Conservation (phyloP, 164 flowering plant genomes). For the Magnolia officinalis region DNA sequence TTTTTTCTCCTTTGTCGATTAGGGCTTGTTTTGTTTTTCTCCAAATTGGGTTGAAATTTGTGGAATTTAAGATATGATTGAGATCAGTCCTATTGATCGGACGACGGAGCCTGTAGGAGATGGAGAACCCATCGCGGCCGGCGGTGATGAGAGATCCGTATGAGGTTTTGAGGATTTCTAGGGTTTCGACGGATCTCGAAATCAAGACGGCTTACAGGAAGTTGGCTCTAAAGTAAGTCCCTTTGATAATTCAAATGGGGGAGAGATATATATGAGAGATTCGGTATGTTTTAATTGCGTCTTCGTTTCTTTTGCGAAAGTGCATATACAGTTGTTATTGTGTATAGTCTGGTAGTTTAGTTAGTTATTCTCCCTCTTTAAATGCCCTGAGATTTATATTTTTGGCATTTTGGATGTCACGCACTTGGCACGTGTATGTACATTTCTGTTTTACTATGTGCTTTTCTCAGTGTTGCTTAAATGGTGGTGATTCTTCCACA, state of each 20-base stretch:
- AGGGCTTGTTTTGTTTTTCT: neutral
- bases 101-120: neutral
- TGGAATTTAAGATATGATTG: conserved; percentile 8
- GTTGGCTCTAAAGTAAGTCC: conserved; percentile 21
- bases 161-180: conserved; percentile 24
- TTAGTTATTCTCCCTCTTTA: neutral
- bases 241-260: neutral
- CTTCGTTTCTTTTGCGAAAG: neutral
- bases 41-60: conserved; percentile 4
- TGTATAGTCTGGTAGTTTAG: neutral
- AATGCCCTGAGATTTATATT: neutral
- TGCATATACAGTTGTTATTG: neutral
- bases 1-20: conserved; percentile 1
- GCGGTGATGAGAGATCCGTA: conserved; percentile 17
- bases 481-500: neutral
- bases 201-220: conserved; percentile 22
- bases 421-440: neutral
- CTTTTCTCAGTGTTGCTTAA: neutral
- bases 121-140: conserved; percentile 13
- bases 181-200: conserved; percentile 25
- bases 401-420: neutral
- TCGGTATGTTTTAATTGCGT: neutral
- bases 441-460: too few relatives aligned
- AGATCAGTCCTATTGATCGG: conserved; percentile 2
- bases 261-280: neutral